phyloP scores from a whole-genome alignment of 2,329 filamentous ascomycete genomes.

The Cladosporium phlei region DNA sequence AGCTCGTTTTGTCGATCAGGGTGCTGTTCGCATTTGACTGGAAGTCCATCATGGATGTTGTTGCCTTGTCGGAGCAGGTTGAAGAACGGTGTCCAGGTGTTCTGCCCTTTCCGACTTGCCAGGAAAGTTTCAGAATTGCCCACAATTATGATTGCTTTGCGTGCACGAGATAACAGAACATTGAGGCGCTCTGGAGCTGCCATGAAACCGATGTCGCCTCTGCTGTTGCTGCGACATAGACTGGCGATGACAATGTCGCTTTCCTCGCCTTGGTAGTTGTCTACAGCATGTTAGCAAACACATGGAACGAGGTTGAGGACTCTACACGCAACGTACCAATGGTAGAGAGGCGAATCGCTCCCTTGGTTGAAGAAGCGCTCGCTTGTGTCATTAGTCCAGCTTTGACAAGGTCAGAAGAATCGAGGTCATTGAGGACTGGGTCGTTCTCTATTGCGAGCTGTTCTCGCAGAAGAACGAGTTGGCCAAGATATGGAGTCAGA shows the following conservation, averaged over 20 bases:
- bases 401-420: constrained; percentile 48
- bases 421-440: constrained; percentile 58
- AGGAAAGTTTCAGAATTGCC: constrained; percentile 49
- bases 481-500: constrained; percentile 60
- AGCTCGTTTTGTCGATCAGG: constrained; percentile 47
- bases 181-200: constrained; percentile 64
- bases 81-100: constrained; percentile 20
- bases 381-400: constrained; percentile 23
- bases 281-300: constrained; percentile 12
- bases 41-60: constrained; percentile 51
- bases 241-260: constrained; percentile 66
- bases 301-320: no score
- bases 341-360: constrained; percentile 37
- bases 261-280: constrained; percentile 73
- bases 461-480: constrained; percentile 49
- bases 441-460: constrained; percentile 50
- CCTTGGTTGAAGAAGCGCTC: constrained; percentile 32
- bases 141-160: constrained; percentile 67
- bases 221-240: constrained; percentile 63
- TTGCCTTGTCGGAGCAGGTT: constrained; percentile 20
- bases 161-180: constrained; percentile 61
- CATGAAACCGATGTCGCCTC: constrained; percentile 60
- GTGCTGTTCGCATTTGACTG: constrained; percentile 58
- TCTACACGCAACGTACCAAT: constrained; percentile 27
- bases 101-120: constrained; percentile 15